These are phyloP conservation scores for Phytophthora foliorum DNA, from an alignment of 352 stramenopile genomes.

Conservation along the genomic window DNA sequence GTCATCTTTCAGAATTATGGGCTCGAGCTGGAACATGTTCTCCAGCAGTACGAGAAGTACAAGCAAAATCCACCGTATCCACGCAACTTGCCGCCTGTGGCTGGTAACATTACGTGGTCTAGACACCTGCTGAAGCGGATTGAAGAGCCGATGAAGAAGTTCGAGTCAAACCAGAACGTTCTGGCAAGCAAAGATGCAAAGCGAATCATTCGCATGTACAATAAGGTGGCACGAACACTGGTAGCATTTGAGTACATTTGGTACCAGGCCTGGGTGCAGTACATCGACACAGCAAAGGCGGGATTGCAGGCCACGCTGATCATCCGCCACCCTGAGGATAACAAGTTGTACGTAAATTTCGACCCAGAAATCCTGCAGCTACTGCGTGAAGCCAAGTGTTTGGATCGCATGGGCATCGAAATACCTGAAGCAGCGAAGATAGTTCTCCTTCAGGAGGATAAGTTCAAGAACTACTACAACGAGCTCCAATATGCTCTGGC, in stretches of 20 bases:
- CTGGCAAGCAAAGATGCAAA: slow-evolving; percentile 97
- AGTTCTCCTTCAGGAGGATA: slow-evolving; percentile 97
- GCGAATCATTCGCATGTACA: slow-evolving; percentile 99
- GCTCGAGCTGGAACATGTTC: slow-evolving; percentile 97
- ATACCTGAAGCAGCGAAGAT: slow-evolving; percentile 98
- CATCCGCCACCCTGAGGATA: slow-evolving; percentile 98
- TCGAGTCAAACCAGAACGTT: slow-evolving; percentile 98
- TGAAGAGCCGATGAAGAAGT: slow-evolving; percentile 99
- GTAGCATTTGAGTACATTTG: slow-evolving; percentile 99
- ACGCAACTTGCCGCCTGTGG: slow-evolving; percentile 97
- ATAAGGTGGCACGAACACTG: slow-evolving; percentile 98
- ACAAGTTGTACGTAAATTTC: slow-evolving; percentile 99
- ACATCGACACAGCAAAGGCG: slow-evolving; percentile 98
- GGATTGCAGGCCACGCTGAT: slow-evolving; percentile 98
- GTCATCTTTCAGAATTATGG: slow-evolving; percentile 99
- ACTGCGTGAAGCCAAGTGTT: slow-evolving; percentile 97
- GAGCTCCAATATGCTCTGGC: slow-evolving; percentile 97
- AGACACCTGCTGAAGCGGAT: slow-evolving; percentile 98
- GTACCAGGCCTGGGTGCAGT: slow-evolving; percentile 99
- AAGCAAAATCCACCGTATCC: slow-evolving; percentile 98
- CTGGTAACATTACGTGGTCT: slow-evolving; percentile 98
- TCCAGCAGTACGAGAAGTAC: slow-evolving; percentile 99
- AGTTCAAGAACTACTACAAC: slow-evolving; percentile 99
- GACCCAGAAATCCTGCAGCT: slow-evolving; percentile 98
- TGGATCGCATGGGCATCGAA: slow-evolving; percentile 99